These are phyloP conservation scores for Beverwykella pulmonaria DNA, from an alignment of 495 filamentous ascomycete genomes.

Conservation along the genomic window DNA sequence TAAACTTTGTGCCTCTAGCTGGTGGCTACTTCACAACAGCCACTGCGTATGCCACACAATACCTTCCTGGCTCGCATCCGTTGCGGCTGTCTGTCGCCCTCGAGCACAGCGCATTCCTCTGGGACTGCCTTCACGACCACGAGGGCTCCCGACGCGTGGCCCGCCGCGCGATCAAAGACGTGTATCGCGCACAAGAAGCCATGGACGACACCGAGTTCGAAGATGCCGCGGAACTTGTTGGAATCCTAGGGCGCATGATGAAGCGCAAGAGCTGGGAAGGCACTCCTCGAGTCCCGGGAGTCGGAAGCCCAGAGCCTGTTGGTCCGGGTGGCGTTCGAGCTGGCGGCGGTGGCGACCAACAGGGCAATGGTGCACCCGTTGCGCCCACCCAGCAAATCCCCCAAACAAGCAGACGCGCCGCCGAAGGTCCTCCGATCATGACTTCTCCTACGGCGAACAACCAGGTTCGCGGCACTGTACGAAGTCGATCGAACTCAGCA, in stretches of 20 bases:
- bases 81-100: slow-evolving; percentile 88
- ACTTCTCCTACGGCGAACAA: slow-evolving; percentile 16
- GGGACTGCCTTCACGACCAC: slow-evolving; percentile 86
- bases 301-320: slow-evolving; percentile 18
- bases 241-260: slow-evolving; percentile 51
- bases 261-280: slow-evolving; percentile 45
- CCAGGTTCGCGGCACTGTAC: background rate
- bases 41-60: slow-evolving; percentile 67
- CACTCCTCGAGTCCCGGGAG: slow-evolving; percentile 32
- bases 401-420: slow-evolving; percentile 13
- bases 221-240: slow-evolving; percentile 54
- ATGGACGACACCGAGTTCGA: slow-evolving; percentile 80
- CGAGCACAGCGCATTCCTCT: slow-evolving; percentile 92
- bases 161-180: slow-evolving; percentile 80
- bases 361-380: slow-evolving; percentile 5
- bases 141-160: slow-evolving; percentile 74
- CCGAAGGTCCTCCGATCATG: slow-evolving; percentile 26
- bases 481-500: slow-evolving; percentile 27
- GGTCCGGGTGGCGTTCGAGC: slow-evolving; percentile 19
- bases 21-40: slow-evolving; percentile 80
- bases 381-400: slow-evolving; percentile 7
- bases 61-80: slow-evolving; percentile 85
- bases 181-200: slow-evolving; percentile 85
- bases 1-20: slow-evolving; percentile 82
- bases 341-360: slow-evolving; percentile 2